Percentiles rank a stretch among this genome's conserved stretches.
These are phyloP conservation scores for Moniliophthora roreri DNA, from an alignment of 1,284 basidiomycete genomes.

Conservation along the genomic window DNA sequence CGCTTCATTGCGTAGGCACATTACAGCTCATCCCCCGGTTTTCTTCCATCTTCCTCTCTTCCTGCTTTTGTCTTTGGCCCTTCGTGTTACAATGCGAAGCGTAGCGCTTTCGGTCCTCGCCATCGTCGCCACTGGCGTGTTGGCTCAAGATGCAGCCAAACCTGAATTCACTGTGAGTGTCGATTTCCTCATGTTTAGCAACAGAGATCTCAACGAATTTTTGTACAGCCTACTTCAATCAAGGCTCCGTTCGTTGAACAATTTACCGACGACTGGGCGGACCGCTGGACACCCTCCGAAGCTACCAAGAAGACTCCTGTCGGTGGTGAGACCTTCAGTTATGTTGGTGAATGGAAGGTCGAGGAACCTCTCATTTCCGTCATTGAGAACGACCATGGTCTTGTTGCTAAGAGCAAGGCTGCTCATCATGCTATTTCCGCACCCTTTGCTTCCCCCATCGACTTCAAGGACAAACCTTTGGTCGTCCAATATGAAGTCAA, in stretches of 20 bases:
- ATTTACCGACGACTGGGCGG: constrained; percentile 89
- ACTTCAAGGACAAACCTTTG: constrained; percentile 86
- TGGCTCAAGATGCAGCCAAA: constrained; percentile 60
- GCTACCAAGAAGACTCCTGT: constrained; percentile 97
- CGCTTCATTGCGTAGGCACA: constrained; percentile 7
- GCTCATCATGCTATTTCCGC: constrained; percentile 98
- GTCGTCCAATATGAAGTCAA: constrained; percentile 99
- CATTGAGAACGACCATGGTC: constrained; percentile 82
- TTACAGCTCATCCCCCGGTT: constrained; percentile 28
- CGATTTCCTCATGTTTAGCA: not conserved
- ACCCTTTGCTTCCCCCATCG: constrained; percentile 77
- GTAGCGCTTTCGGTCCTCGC: constrained; percentile 77
- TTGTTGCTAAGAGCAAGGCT: constrained; percentile 91
- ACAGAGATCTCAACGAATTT: constrained; percentile 6
- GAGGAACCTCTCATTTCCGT: constrained; percentile 81
- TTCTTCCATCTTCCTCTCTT: constrained; percentile 35
- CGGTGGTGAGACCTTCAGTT: constrained; percentile 92
- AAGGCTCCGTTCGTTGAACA: constrained; percentile 97
- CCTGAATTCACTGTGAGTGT: constrained; percentile 67
- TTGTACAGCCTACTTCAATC: constrained; percentile 70
- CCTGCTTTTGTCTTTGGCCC: constrained; percentile 45
- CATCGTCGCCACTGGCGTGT: constrained; percentile 59
- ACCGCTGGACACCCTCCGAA: constrained; percentile 94
- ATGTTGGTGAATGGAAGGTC: constrained; percentile 96
- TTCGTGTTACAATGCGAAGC: constrained; percentile 80